Evolutionary conservation across 768 basidiomycete genomes (phyloP), one percentile per base, ranked within the genome.

Genomic region (Arthromyces matolae): DNA sequence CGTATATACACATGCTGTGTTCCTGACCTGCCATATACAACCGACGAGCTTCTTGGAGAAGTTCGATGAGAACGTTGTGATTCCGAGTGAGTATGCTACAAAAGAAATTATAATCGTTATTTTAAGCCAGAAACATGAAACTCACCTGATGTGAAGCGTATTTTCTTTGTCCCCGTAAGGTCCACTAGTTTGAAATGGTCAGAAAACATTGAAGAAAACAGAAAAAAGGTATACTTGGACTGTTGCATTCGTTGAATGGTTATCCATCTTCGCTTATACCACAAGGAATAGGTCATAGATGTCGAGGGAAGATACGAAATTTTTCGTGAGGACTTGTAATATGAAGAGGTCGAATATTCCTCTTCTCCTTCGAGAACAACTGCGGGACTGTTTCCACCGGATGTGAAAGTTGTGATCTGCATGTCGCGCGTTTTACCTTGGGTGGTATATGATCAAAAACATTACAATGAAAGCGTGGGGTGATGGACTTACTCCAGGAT

Each of bases 401-500:
- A 62, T 62, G 53, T 59, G 34, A 5, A 48, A 3, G 77, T 80
- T 55, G 67, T 75, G 36, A 82, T 67, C 24, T 77, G 64, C 27
- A 83, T 66, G 38, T 71, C 69, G 28, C 76, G 75, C 20, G 73
- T 71, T 41, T 66, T 64, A 41, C 60, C 75, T 75, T 20, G 22
- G 27, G 6, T 8, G 5, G 18, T 19, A 32, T 33, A n/a, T 25
- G 14, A 32, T 19, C 5, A 16, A 12, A 14, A 43, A 7, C 28
- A 3, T 27, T 19, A 12, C 7, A 6, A n/a, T n/a, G 9, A 6
- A 8, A 32, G 9, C 14, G 29, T 18, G 12, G 10, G 6, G 24
- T 5, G 8, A 18, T 58, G n/a, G n/a, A 58, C 78, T 49, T 45
- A 76, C 79, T 65, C 78, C 78, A 83, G 13, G 73, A 64, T 10